A percentile compares a stretch with the other conserved stretches of the same genome.
phyloP scores from a whole-genome alignment of 306 rosid species.

The Ormosia semicastrata region DNA sequence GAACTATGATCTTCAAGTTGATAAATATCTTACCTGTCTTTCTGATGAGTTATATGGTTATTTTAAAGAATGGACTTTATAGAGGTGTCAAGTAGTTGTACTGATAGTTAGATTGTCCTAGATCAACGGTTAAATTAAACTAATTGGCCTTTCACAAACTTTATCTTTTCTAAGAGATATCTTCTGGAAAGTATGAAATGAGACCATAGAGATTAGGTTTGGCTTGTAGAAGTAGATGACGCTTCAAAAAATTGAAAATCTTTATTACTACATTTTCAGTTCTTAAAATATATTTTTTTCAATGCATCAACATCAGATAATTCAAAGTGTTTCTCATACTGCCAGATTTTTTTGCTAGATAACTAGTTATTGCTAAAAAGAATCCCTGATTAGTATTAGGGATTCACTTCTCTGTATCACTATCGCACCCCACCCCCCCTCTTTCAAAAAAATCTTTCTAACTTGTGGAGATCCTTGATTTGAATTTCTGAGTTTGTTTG shows the following conservation, averaged over 20 bases:
- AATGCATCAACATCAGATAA: neutral
- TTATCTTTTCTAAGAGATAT: neutral
- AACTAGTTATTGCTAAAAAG: neutral
- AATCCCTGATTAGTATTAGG: conserved; percentile 4
- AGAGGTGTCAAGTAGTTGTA: conserved; percentile 2
- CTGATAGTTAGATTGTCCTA: conserved; percentile 13
- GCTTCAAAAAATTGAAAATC: neutral
- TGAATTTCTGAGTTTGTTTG: conserved; percentile 29
- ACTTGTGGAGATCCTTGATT: conserved; percentile 11
- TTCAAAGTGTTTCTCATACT: neutral
- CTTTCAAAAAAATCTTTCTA: neutral
- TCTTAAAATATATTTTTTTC: neutral
- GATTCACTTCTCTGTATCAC: conserved; percentile 10
- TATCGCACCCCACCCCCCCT: neutral
- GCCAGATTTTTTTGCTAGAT: neutral
- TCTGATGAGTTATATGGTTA: conserved; percentile 1
- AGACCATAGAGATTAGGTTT: neutral
- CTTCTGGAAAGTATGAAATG: conserved; percentile 8
- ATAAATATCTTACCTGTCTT: conserved; percentile 22
- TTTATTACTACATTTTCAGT: neutral
- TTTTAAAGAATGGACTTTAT: neutral
- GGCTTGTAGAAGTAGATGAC: conserved; percentile 12
- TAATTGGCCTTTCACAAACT: neutral
- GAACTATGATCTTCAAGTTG: conserved; percentile 11
- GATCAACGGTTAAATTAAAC: conserved; percentile 8